Conservation (phyloP, 306 rosid genomes). For the Prunus campanulata region DNA sequence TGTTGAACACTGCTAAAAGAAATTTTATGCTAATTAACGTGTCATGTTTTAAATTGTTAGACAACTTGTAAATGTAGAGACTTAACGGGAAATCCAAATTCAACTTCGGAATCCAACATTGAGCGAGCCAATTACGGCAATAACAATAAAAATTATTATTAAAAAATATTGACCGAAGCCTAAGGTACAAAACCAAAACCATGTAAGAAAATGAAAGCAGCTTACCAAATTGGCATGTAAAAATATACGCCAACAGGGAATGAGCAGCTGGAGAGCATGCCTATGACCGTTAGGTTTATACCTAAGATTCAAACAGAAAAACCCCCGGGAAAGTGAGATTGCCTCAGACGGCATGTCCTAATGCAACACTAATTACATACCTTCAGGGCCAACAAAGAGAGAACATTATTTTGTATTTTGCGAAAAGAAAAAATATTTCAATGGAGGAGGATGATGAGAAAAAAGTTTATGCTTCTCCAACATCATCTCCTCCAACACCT, state of each 20-base stretch:
- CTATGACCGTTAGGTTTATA: conserved; percentile 56
- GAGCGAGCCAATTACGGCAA: no score
- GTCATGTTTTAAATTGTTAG: no score
- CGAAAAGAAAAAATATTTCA: neutral
- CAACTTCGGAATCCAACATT: no score
- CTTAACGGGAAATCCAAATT: no score
- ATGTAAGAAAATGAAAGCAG: neutral
- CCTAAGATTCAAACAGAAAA: conserved; percentile 29
- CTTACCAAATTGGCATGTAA: neutral
- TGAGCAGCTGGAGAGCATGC: neutral
- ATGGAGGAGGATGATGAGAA: conserved; percentile 29
- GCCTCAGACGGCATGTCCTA: neutral
- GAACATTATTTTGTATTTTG: conserved; percentile 11
- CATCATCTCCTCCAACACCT: conserved; percentile 84
- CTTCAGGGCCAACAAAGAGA: conserved; percentile 4
- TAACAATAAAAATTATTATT: neutral
- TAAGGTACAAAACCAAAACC: neutral
- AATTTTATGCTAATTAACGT: no score
- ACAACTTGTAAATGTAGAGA: no score
- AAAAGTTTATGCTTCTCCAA: conserved; percentile 36
- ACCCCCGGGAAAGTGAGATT: conserved; percentile 30
- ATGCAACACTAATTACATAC: conserved; percentile 1
- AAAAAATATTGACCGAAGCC: neutral
- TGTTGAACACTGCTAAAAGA: no score
- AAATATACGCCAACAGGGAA: neutral